These are phyloP conservation scores for Pythium aristosporum DNA, from an alignment of 352 stramenopile genomes.

Conservation along the genomic window DNA sequence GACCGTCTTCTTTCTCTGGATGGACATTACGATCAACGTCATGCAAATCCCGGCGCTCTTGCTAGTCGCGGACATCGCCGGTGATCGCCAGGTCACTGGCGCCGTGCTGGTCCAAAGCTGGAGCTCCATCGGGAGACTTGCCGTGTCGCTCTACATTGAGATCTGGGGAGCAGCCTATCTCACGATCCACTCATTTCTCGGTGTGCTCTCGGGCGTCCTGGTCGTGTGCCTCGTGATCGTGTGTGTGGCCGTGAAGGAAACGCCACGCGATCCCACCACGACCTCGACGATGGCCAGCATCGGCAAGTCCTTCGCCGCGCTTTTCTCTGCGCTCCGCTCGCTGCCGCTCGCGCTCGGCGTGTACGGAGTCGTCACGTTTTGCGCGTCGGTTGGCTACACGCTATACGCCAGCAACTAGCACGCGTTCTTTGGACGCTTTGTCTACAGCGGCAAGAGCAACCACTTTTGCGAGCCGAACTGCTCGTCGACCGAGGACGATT, in stretches of 20 bases:
- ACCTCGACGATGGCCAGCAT: slow-evolving; percentile 5
- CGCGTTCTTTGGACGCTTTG: slow-evolving; percentile 44
- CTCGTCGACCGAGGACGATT: slow-evolving; percentile 25
- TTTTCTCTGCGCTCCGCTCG: slow-evolving; percentile 31
- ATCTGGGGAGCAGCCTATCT: slow-evolving; percentile 45
- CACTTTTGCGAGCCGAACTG: slow-evolving; percentile 27
- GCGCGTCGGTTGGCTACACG: slow-evolving; percentile 44
- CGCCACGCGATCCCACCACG: slow-evolving; percentile 18
- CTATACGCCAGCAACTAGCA: slow-evolving; percentile 59
- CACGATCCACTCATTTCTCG: slow-evolving; percentile 46
- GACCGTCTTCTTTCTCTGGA: slow-evolving; percentile 39
- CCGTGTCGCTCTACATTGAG: slow-evolving; percentile 47
- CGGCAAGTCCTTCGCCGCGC: not conserved
- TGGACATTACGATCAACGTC: slow-evolving; percentile 32
- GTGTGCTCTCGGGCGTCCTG: slow-evolving; percentile 45
- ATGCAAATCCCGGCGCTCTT: slow-evolving; percentile 37
- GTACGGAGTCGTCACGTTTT: slow-evolving; percentile 42
- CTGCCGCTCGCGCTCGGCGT: slow-evolving; percentile 34
- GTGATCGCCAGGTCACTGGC: slow-evolving; percentile 44
- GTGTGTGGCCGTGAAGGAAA: slow-evolving; percentile 37
- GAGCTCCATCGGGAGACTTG: slow-evolving; percentile 43
- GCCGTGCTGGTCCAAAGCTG: slow-evolving; percentile 47
- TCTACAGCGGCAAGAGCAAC: slow-evolving; percentile 31
- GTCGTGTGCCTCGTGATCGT: slow-evolving; percentile 28
- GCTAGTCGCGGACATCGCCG: slow-evolving; percentile 57